Evolutionary conservation across 1,139 yeast species (phyloP), one percentile per base, ranked within the genome.

Genomic region (Diutina rugosa): DNA sequence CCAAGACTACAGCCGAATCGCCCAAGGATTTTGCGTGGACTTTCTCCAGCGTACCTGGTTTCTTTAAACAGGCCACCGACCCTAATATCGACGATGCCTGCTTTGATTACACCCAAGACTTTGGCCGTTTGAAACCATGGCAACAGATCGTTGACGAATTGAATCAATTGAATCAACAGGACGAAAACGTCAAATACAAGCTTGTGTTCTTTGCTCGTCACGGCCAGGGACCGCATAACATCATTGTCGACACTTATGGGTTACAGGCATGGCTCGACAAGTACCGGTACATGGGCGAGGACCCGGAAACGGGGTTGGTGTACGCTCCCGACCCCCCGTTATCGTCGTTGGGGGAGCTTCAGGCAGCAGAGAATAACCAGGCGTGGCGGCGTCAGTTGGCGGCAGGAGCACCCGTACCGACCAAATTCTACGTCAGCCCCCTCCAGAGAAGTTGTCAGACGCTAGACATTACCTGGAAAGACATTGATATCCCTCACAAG

Each of bases 241-340:
- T 68, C 26, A 76, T 72, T 0, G 67, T 67, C 1, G 28, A 48
- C 1, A 55, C 57, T 28, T 69, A 63, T 55, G 55, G 60, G 30
- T 21, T 56, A 1, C 56, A 59, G 0, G 68, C 68, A 3, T 74
- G 77, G 78, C 56, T 55, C 5, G 73, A 30, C 10, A 55, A 57
- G 38, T 68, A 63, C 55, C 54, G 60, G 56, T 72, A 71, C 69
- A 70, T 69, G 51, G 60, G 62, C 10, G 59, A 63, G 51, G 63
- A 68, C 55, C 77, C 77, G 3, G 66, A 69, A 57, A 70, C 66
- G 6, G 78, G 74, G 52, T 66, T 80, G 18, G 70, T 67, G 1
- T 84, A 87, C 87, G 89, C 84, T 0, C 89, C 90, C 0, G 90
- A 84, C 65, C 84, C 90, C 2, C 73, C 73, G 56, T 72, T 87